phyloP scores from a whole-genome alignment of 192 early-diverging fungal genomes.

The Podila epicladia region DNA sequence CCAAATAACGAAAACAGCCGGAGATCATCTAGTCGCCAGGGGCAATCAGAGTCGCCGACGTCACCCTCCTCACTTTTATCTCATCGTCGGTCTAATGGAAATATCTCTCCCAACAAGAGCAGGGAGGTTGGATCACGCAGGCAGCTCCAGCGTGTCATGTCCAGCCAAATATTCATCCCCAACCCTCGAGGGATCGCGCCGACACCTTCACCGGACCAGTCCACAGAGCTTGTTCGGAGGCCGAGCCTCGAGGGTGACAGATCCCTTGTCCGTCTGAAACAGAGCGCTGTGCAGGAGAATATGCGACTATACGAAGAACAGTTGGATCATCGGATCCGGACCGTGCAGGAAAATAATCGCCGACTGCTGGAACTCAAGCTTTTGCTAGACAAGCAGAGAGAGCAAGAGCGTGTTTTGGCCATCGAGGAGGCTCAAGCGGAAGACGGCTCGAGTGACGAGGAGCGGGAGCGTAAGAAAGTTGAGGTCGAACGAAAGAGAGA shows the following conservation, averaged over 20 bases:
- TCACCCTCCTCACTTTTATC: not conserved
- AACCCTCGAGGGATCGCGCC: constrained; percentile 40
- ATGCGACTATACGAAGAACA: constrained; percentile 21
- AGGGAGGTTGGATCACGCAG: constrained; percentile 1
- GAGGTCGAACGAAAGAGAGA: not conserved
- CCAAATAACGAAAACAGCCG: not conserved
- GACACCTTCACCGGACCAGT: constrained; percentile 33
- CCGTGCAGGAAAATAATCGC: constrained; percentile 18
- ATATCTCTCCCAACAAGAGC: not conserved
- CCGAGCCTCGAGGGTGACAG: not conserved
- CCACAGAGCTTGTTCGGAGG: constrained; percentile 14
- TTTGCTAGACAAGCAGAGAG: not conserved
- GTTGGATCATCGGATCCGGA: constrained; percentile 20
- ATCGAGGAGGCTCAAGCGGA: not conserved
- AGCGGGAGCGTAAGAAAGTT: not conserved
- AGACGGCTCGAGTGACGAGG: constrained; percentile 5
- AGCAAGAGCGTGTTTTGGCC: constrained; percentile 1
- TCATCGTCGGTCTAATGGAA: not conserved
- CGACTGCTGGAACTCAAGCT: constrained; percentile 21
- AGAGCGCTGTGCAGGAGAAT: not conserved
- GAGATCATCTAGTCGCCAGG: constrained; percentile 1
- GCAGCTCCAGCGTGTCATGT: constrained; percentile 14
- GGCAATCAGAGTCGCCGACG: not conserved
- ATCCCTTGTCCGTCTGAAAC: not conserved
- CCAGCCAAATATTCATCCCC: constrained; percentile 27